Evolutionary conservation across 495 filamentous ascomycete genomes (phyloP).

Genomic region (Gamarada debralockiae): DNA sequence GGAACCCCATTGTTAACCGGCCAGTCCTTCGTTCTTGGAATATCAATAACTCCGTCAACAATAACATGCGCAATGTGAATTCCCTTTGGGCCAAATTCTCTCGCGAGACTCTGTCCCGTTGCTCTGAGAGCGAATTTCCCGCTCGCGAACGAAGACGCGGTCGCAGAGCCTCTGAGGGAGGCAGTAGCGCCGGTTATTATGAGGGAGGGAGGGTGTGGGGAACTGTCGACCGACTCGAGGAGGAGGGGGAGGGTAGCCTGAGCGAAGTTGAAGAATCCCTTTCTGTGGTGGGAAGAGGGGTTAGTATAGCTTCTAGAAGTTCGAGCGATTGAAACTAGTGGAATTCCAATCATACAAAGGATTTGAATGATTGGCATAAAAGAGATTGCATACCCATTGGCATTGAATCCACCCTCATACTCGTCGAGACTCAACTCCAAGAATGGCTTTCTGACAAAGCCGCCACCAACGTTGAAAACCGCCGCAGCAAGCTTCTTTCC

Average conservation of each 20-base stretch:
- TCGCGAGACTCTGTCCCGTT: conserved; percentile 70
- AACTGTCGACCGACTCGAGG: conserved; percentile 45
- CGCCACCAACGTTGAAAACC: conserved; percentile 75
- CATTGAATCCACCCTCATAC: conserved; percentile 49
- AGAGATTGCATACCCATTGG: conserved; percentile 66
- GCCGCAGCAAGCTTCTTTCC: conserved; percentile 64
- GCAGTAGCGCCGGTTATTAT: conserved; percentile 91
- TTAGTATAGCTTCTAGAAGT: too few species aligned
- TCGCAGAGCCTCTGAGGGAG: conserved; percentile 67
- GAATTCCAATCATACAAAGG: too few species aligned
- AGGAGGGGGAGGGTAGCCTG: conserved; percentile 70
- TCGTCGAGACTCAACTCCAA: conserved; percentile 67
- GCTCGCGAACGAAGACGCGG: conserved; percentile 68
- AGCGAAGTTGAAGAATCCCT: conserved; percentile 76
- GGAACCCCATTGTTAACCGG: conserved; percentile 49
- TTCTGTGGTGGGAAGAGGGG: too few species aligned
- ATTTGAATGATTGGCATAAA: neutral
- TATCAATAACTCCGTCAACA: conserved; percentile 88
- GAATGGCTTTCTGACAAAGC: conserved; percentile 75
- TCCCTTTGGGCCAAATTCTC: conserved; percentile 86
- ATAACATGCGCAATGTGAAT: conserved; percentile 85
- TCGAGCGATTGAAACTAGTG: too few species aligned
- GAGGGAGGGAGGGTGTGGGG: conserved; percentile 66
- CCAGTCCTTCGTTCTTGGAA: conserved; percentile 62
- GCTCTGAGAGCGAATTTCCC: conserved; percentile 81